Conservation (phyloP, 306 rosid species). For the Prunus persica region DNA sequence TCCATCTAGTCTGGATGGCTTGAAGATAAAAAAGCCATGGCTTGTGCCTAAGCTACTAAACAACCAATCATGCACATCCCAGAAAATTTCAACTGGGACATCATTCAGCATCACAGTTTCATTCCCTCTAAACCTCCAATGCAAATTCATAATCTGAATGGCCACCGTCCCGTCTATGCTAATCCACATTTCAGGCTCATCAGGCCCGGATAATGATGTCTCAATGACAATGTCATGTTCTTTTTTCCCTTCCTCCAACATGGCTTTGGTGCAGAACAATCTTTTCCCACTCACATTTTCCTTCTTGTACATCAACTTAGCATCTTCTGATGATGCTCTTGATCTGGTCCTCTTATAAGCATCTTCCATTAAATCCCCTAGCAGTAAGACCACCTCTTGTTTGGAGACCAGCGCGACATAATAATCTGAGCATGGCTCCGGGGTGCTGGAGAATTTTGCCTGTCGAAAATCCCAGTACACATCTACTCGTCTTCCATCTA, state of each 20-base stretch:
- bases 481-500: slow-evolving; percentile 45
- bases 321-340: slow-evolving; percentile 39
- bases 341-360: slow-evolving; percentile 56
- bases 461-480: slow-evolving; percentile 62
- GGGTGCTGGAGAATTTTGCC: slow-evolving; percentile 33
- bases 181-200: slow-evolving; percentile 75
- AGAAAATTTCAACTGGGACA: slow-evolving; percentile 48
- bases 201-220: slow-evolving; percentile 48
- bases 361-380: slow-evolving; percentile 49
- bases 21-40: slow-evolving; percentile 62
- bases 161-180: slow-evolving; percentile 48
- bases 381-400: slow-evolving; percentile 45
- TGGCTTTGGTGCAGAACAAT: slow-evolving; percentile 46
- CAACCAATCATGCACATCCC: slow-evolving; percentile 83
- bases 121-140: slow-evolving; percentile 79
- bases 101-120: slow-evolving; percentile 47
- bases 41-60: slow-evolving; percentile 37
- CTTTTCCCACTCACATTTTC: slow-evolving; percentile 58
- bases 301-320: slow-evolving; percentile 52
- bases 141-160: slow-evolving; percentile 55
- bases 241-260: slow-evolving; percentile 41
- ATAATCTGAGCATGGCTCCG: slow-evolving; percentile 52
- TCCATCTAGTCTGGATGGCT: slow-evolving; percentile 30
- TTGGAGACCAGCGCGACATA: slow-evolving; percentile 55
- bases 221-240: slow-evolving; percentile 61